Evolutionary conservation across 23 red algal genomes (phyloP), one percentile per base, ranked within the genome.

Genomic region (Gracilaria gracilis): DNA sequence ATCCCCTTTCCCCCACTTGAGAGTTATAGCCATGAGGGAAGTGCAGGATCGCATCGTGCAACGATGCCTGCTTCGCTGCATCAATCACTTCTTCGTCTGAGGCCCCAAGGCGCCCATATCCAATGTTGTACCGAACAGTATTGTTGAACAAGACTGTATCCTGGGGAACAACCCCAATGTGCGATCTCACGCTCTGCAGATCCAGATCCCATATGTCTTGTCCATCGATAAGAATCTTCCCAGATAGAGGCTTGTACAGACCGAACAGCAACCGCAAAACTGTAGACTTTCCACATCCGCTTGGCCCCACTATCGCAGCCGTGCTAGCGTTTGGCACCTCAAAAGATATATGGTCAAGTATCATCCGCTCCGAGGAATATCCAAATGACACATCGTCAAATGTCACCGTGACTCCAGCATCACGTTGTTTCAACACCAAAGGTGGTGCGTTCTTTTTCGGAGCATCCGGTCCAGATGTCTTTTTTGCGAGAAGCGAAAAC

Each of bases 141-240:
- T 95, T 95, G 66, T 99, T 99, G 65, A 99, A 99, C 47, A 99
- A 65, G 4, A 99, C 97, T 24, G 94, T 95, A 29, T 99, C 97
- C 80, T 99, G 97, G 9, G 97, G 93, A 9, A 99, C 93, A 13
- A 99, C 95, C 7, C 94, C 97, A 32, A 99, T 93, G 44, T 71
- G 71, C 5, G 49, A 44, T 27, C 94, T 83, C 61, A 99, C 87
- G 48, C 89, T 93, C 42, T 95, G 47, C 42, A 93, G 25, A 42
- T 82, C 81, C 50, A 96, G 58, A 33, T 92, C 70, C 69, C 78
- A 83, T 73, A 99, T 96, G 66, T 96, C 94, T 92, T 99, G 94
- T 12, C 93, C 97, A 49, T 99, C 95, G 25, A 99, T 88, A 33
- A 89, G 61, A 33, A 99, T 95, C 13, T 25, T 53, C 17, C 97